phyloP scores from a whole-genome alignment of 2,329 filamentous ascomycete species.

The Dendryphion nanum region DNA sequence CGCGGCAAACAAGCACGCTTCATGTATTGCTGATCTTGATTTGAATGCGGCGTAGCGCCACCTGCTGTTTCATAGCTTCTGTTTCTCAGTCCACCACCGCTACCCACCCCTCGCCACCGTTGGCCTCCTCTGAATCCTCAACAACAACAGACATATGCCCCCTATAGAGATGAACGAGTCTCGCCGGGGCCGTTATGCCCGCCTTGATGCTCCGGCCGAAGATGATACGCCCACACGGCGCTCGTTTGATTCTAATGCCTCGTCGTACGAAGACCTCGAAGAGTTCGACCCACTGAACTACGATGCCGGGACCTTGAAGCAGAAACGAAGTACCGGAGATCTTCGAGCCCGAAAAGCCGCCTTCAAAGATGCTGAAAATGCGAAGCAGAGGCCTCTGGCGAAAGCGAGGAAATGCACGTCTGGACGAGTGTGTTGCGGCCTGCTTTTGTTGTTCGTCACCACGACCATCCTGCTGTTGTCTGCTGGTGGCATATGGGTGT shows the following conservation, averaged over 20 bases:
- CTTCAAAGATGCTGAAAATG: conserved; percentile 29
- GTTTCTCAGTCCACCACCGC: no score
- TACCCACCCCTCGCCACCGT: no score
- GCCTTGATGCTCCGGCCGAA: conserved; percentile 34
- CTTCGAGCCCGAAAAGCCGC: conserved; percentile 33
- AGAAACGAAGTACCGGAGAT: conserved; percentile 38
- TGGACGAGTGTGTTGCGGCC: conserved; percentile 43
- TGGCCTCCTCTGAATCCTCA: no score
- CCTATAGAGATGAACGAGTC: conserved; percentile 29
- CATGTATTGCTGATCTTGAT: no score
- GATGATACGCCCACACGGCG: conserved; percentile 32
- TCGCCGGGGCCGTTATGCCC: conserved; percentile 38
- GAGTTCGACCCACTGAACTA: conserved; percentile 48
- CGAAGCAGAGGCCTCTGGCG: conserved; percentile 7
- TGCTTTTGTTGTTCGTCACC: conserved; percentile 42
- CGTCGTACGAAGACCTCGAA: conserved; percentile 42
- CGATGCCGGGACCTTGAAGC: conserved; percentile 40
- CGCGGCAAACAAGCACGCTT: no score
- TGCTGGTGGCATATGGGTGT: conserved; percentile 48
- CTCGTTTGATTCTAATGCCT: conserved; percentile 37
- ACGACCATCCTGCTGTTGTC: conserved; percentile 43
- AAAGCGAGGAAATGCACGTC: conserved; percentile 35
- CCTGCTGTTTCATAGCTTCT: no score
- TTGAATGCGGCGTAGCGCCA: no score
- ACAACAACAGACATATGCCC: no score